phyloP scores from a whole-genome alignment of 768 basidiomycete genomes.

The Sporobolomyces roseus region DNA sequence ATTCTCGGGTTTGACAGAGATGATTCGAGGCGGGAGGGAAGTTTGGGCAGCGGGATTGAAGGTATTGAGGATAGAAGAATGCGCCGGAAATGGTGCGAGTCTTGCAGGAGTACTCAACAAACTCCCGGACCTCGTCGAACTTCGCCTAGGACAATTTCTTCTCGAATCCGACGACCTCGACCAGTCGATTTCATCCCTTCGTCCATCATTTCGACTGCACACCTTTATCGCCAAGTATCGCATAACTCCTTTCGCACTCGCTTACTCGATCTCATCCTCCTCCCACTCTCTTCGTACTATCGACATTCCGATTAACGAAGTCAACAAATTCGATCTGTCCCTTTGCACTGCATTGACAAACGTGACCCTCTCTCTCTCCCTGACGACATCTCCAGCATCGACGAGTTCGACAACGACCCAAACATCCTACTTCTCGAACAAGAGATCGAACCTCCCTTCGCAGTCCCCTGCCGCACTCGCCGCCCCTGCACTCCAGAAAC shows the following conservation, averaged over 20 bases:
- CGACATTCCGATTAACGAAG: conserved; percentile 17
- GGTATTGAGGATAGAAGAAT: conserved; percentile 6
- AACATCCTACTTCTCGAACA: conserved; percentile 15
- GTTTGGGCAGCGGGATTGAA: background rate
- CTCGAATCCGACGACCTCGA: conserved; percentile 18
- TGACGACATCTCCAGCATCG: background rate
- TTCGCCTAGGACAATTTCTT: conserved; percentile 23
- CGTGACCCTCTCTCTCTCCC: conserved; percentile 11
- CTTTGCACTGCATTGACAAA: background rate
- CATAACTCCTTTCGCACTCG: conserved; percentile 3
- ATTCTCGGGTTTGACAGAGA: conserved; percentile 3
- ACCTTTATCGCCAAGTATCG: conserved; percentile 3
- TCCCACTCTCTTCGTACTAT: background rate
- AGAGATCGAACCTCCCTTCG: background rate
- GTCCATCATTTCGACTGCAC: background rate
- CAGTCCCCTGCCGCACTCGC: background rate
- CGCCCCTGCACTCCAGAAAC: background rate
- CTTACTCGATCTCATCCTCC: background rate
- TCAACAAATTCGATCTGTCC: conserved; percentile 1
- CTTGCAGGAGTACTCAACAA: conserved; percentile 22
- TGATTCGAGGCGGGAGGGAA: background rate
- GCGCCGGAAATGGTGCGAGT: conserved; percentile 20
- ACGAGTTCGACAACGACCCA: conserved; percentile 5
- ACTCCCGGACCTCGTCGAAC: background rate
- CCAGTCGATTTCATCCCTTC: background rate